Conservation (phyloP, 768 basidiomycete genomes). For the Saitozyma podzolica region DNA sequence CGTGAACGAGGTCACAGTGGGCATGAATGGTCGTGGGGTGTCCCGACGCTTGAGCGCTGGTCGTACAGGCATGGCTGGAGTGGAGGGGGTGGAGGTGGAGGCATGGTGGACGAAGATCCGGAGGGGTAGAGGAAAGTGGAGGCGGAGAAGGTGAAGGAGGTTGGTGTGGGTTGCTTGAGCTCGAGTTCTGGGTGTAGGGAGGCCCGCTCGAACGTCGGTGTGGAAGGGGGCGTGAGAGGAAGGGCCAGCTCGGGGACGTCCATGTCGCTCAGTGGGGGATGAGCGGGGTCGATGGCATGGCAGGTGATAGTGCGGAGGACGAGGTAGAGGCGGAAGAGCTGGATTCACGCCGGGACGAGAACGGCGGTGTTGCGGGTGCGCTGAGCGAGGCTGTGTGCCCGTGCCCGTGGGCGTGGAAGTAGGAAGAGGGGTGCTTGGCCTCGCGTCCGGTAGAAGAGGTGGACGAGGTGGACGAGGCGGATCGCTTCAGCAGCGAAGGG, state of each 20-base stretch:
- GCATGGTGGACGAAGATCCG: not conserved
- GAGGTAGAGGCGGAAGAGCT: slow-evolving; percentile 1
- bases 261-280: slow-evolving; percentile 1
- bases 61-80: slow-evolving; percentile 11
- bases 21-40: slow-evolving; percentile 25
- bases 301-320: slow-evolving; percentile 6
- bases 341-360: not conserved
- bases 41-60: slow-evolving; percentile 32
- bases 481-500: slow-evolving; percentile 32
- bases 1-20: no score
- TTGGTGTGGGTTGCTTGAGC: no score
- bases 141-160: no score
- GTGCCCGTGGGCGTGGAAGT: not conserved
- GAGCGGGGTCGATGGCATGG: slow-evolving; percentile 7
- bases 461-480: slow-evolving; percentile 12
- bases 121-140: no score
- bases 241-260: slow-evolving; percentile 1
- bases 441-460: not conserved
- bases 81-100: slow-evolving; percentile 5
- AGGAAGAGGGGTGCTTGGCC: slow-evolving; percentile 1
- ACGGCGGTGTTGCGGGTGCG: slow-evolving; percentile 1
- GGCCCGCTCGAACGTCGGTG: not conserved
- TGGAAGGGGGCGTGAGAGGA: not conserved
- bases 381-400: no score
- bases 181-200: not conserved